A percentile compares a stretch with the other conserved stretches of the same genome.
These are phyloP conservation scores for Neonectria punicea DNA, from an alignment of 2,329 filamentous ascomycete species.

Conservation along the genomic window DNA sequence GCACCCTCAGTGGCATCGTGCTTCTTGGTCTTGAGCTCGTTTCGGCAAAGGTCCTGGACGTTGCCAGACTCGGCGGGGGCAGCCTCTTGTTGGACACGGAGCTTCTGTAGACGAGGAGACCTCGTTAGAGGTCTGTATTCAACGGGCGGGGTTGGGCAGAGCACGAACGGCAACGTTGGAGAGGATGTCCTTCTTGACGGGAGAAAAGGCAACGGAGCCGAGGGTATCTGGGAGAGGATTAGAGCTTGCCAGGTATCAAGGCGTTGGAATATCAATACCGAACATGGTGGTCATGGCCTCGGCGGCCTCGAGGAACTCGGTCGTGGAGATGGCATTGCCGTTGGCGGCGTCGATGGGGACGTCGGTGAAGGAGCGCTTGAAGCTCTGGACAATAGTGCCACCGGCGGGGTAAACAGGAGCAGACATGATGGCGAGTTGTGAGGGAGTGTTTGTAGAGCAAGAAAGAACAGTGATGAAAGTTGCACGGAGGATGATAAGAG, in stretches of 20 bases:
- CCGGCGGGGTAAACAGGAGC: slow-evolving; percentile 66
- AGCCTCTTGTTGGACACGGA: slow-evolving; percentile 83
- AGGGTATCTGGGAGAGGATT: slow-evolving; percentile 62
- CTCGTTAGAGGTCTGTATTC: slow-evolving; percentile 31
- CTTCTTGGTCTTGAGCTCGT: slow-evolving; percentile 91
- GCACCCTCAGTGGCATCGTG: slow-evolving; percentile 90
- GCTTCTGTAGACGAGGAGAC: slow-evolving; percentile 70
- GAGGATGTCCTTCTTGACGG: slow-evolving; percentile 90
- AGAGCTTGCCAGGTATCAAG: slow-evolving; percentile 8
- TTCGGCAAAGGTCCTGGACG: slow-evolving; percentile 84
- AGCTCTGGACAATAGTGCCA: slow-evolving; percentile 85
- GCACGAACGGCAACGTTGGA: slow-evolving; percentile 86
- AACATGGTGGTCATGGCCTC: slow-evolving; percentile 90
- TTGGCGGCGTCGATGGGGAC: slow-evolving; percentile 80
- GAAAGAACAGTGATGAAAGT: slow-evolving; percentile 14
- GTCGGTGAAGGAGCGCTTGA: slow-evolving; percentile 85
- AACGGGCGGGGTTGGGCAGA: not conserved
- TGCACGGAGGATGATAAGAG: slow-evolving; percentile 9
- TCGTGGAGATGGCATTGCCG: slow-evolving; percentile 82
- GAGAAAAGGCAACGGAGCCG: slow-evolving; percentile 80
- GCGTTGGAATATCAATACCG: slow-evolving; percentile 60
- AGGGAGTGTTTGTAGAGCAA: slow-evolving; percentile 20
- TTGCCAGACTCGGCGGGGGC: slow-evolving; percentile 83
- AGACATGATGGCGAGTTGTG: slow-evolving; percentile 58
- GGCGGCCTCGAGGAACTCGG: slow-evolving; percentile 89